phyloP scores from a whole-genome alignment of 257 asterid species.

The Plantago major region DNA sequence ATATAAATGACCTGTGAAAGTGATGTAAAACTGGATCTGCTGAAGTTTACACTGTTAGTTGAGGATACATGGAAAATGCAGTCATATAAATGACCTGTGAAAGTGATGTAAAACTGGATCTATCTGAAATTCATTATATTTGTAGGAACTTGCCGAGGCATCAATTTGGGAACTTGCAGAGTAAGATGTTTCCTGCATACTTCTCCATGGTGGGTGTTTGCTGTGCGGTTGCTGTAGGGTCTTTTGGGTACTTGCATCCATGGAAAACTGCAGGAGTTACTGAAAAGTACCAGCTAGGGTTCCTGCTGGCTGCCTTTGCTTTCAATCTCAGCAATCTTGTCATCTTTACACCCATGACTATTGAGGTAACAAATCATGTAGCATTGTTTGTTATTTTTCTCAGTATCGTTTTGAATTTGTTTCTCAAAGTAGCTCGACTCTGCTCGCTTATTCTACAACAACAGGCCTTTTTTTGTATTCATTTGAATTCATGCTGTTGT shows the following conservation, averaged over 20 bases:
- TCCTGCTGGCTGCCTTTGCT: conserved; percentile 73
- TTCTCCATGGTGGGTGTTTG: conserved; percentile 95
- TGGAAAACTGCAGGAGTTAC: conserved; percentile 71
- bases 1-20: too few species aligned
- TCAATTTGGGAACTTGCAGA: conserved; percentile 88
- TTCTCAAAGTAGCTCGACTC: not conserved
- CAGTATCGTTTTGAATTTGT: conserved; percentile 3
- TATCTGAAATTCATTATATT: conserved; percentile 11
- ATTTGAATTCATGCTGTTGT: not conserved
- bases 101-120: not conserved
- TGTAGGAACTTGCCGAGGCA: conserved; percentile 90
- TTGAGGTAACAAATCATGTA: conserved; percentile 50
- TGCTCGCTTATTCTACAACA: not conserved
- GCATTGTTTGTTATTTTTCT: conserved; percentile 1
- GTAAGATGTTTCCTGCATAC: conserved; percentile 99
- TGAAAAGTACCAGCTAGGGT: conserved; percentile 85
- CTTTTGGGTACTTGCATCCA: conserved; percentile 88
- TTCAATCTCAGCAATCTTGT: conserved; percentile 91
- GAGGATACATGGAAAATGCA: too few species aligned
- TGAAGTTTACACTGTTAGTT: too few species aligned
- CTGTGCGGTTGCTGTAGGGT: conserved; percentile 75
- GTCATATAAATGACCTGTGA: too few species aligned
- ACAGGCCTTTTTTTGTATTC: not conserved
- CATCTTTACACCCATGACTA: conserved; percentile 91
- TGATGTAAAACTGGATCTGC: not conserved